These are phyloP conservation scores for Didymella arachidicola DNA, from an alignment of 2,329 filamentous ascomycete species.

Conservation along the genomic window DNA sequence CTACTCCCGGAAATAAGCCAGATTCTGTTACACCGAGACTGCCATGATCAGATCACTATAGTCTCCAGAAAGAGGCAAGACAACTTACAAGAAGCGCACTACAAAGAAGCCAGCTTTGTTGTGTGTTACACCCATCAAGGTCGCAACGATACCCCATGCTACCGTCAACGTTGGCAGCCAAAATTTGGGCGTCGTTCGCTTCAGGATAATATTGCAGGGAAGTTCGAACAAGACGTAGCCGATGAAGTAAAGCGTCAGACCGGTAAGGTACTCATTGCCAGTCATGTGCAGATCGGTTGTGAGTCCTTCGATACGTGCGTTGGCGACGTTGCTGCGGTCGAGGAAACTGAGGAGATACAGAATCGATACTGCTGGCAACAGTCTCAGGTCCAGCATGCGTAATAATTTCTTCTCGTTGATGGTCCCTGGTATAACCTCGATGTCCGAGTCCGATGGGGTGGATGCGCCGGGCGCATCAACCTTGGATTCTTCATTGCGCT, in stretches of 20 bases:
- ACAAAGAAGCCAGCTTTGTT: constrained; percentile 57
- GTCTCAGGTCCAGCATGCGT: constrained; percentile 60
- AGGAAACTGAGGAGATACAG: constrained; percentile 53
- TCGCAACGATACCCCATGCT: constrained; percentile 59
- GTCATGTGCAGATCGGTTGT: constrained; percentile 45
- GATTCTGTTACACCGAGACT: constrained; percentile 48
- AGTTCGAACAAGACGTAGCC: constrained; percentile 61
- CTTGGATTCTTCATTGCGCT: constrained; percentile 21
- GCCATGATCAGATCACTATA: constrained; percentile 6
- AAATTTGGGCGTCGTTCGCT: constrained; percentile 63
- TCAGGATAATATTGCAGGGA: constrained; percentile 51
- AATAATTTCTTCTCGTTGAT: constrained; percentile 66
- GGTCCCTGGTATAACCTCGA: constrained; percentile 29
- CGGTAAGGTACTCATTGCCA: constrained; percentile 66
- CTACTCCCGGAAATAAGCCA: constrained; percentile 51
- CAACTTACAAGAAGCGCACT: constrained; percentile 56
- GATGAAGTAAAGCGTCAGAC: constrained; percentile 71
- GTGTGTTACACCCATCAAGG: constrained; percentile 59
- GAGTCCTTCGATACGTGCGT: constrained; percentile 55
- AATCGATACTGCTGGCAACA: constrained; percentile 54
- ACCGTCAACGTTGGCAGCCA: constrained; percentile 59
- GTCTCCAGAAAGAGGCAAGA: rapidly evolving
- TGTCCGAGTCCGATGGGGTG: constrained; percentile 36
- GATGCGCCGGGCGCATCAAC: constrained; percentile 29
- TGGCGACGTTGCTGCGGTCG: constrained; percentile 54